These are phyloP conservation scores for Bipolaris victoriae DNA, from an alignment of 2,329 filamentous ascomycete species.

Conservation along the genomic window DNA sequence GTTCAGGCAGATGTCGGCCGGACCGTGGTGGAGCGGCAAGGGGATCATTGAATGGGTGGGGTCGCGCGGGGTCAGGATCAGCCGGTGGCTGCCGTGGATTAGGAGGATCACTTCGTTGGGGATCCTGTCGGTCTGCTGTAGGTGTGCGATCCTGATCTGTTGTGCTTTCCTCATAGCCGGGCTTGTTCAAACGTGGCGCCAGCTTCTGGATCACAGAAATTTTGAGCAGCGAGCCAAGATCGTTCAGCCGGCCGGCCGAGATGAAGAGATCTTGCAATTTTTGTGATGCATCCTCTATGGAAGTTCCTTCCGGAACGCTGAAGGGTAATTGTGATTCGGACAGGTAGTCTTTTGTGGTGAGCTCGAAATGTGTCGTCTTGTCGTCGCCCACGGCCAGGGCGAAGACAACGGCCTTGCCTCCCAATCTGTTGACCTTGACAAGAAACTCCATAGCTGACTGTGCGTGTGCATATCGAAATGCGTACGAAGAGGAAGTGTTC, in stretches of 20 bases:
- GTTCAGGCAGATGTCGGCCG: conserved; percentile 72
- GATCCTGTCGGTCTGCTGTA: conserved; percentile 52
- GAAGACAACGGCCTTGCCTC: conserved; percentile 81
- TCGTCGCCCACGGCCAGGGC: conserved; percentile 82
- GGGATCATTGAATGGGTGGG: conserved; percentile 73
- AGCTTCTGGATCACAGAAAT: conserved; percentile 83
- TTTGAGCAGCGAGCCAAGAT: conserved; percentile 75
- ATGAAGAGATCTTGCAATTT: conserved; percentile 69
- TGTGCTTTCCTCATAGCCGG: conserved; percentile 72
- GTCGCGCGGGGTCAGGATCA: conserved; percentile 65
- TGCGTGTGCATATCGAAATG: conserved; percentile 85
- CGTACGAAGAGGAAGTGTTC: conserved; percentile 76
- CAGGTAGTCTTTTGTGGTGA: conserved; percentile 76
- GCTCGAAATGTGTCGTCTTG: conserved; percentile 77
- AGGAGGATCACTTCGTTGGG: conserved; percentile 29
- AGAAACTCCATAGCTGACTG: conserved; percentile 87
- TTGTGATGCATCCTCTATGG: conserved; percentile 52
- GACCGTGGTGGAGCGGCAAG: conserved; percentile 63
- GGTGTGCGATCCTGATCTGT: conserved; percentile 29
- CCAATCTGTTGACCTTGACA: conserved; percentile 80
- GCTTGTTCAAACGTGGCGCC: conserved; percentile 75
- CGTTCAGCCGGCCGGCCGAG: conserved; percentile 68
- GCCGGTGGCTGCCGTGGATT: conserved; percentile 60
- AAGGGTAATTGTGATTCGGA: conserved; percentile 65
- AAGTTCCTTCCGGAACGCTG: conserved; percentile 56